These are phyloP conservation scores for Boletales sp. DNA, from an alignment of 768 basidiomycete species.

Conservation along the genomic window DNA sequence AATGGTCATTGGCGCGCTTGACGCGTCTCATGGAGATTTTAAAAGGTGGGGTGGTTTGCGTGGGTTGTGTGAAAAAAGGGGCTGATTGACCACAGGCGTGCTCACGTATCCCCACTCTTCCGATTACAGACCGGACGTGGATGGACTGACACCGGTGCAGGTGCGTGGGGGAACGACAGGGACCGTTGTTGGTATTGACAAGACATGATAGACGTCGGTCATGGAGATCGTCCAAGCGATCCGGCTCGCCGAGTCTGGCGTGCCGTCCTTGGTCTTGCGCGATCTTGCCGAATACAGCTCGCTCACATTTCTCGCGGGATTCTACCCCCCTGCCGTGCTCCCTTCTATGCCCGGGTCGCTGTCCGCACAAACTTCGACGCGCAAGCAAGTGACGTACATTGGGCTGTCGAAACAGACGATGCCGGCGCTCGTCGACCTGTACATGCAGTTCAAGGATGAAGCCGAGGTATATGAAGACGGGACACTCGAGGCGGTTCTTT, in stretches of 20 bases:
- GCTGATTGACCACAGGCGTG: conserved; percentile 43
- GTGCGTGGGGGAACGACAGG: conserved; percentile 33
- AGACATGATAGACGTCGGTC: conserved; percentile 54
- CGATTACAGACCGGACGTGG: conserved; percentile 87
- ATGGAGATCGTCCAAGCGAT: conserved; percentile 67
- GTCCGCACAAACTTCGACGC: conserved; percentile 24
- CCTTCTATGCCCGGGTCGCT: conserved; percentile 10
- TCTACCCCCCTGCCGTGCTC: conserved; percentile 44
- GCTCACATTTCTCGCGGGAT: conserved; percentile 82
- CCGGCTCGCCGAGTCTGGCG: conserved; percentile 57
- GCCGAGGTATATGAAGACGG: conserved; percentile 71
- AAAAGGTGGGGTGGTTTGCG: conserved; percentile 47
- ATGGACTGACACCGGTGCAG: conserved; percentile 76
- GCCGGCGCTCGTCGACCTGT: conserved; percentile 80
- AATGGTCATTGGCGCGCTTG: conserved; percentile 67
- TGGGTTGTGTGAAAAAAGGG: background rate
- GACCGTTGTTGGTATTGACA: background rate
- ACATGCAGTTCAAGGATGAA: conserved; percentile 58
- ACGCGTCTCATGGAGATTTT: conserved; percentile 71
- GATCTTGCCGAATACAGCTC: conserved; percentile 86
- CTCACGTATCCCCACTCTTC: conserved; percentile 79
- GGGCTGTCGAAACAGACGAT: conserved; percentile 85
- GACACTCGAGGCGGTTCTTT: conserved; percentile 78
- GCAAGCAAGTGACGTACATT: conserved; percentile 81
- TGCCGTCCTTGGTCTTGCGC: conserved; percentile 70